A percentile compares a stretch with the other conserved stretches of the same genome.
phyloP scores from a whole-genome alignment of 495 filamentous ascomycete species.

The Podospora appendiculata region DNA sequence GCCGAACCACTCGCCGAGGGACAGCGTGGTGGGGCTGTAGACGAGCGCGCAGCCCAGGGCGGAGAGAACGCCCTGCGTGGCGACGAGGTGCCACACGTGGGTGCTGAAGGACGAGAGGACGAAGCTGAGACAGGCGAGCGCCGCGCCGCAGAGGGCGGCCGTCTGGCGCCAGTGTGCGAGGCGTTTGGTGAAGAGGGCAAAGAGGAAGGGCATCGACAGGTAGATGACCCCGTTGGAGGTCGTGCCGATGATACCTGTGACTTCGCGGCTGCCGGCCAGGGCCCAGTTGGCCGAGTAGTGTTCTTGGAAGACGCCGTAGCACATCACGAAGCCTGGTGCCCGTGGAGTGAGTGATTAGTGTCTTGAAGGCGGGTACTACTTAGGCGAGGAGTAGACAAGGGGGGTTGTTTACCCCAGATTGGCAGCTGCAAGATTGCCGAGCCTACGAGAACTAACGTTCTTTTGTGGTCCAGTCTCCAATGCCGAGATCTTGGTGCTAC shows the following conservation, averaged over 20 bases:
- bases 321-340: slow-evolving; percentile 1
- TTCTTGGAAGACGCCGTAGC: slow-evolving; percentile 2
- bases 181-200: slow-evolving; percentile 1
- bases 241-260: slow-evolving; percentile 1
- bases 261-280: background rate
- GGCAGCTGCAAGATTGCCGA: slow-evolving; percentile 2
- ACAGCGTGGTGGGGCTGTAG: slow-evolving; percentile 1
- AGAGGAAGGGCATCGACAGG: slow-evolving; percentile 1
- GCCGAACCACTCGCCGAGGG: slow-evolving; percentile 1
- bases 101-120: slow-evolving; percentile 1
- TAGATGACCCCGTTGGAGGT: slow-evolving; percentile 4
- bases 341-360: background rate
- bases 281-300: background rate
- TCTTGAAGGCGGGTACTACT: background rate
- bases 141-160: background rate
- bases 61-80: slow-evolving; percentile 1
- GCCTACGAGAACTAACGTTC: background rate
- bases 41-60: slow-evolving; percentile 2
- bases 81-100: slow-evolving; percentile 1
- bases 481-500: no score
- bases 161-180: background rate
- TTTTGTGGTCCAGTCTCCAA: background rate
- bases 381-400: background rate
- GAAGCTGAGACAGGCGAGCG: background rate
- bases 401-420: background rate